phyloP scores from a whole-genome alignment of 441 rosid genomes.

The Croton setiger region DNA sequence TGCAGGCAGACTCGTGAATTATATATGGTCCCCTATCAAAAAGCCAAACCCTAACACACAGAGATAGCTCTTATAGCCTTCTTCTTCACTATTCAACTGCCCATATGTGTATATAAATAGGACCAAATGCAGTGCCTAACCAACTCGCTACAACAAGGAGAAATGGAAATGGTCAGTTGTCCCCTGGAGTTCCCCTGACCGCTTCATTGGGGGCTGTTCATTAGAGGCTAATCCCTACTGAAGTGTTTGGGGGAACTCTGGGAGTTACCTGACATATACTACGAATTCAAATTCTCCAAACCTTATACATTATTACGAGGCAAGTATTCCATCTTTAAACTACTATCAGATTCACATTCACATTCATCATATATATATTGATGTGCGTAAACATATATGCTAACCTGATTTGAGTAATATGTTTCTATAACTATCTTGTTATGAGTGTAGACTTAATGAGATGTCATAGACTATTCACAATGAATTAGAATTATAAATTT shows the following conservation, averaged over 20 bases:
- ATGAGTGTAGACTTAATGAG: too few relatives aligned
- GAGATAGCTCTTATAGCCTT: background rate
- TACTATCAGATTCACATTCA: too few relatives aligned
- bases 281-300: background rate
- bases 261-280: conserved; percentile 27
- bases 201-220: conserved; percentile 36
- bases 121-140: background rate
- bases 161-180: conserved; percentile 19
- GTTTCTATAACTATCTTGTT: too few relatives aligned
- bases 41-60: background rate
- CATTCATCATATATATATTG: too few relatives aligned
- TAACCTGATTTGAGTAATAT: too few relatives aligned
- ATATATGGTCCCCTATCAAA: background rate
- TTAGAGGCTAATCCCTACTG: conserved; percentile 22
- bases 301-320: background rate
- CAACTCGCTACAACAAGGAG: background rate
- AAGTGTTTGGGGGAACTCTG: conserved; percentile 61
- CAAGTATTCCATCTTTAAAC: background rate
- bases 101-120: background rate
- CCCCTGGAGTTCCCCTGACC: conserved; percentile 43
- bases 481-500: too few relatives aligned
- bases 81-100: background rate
- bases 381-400: too few relatives aligned
- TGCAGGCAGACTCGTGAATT: background rate
- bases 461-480: too few relatives aligned